Conservation (phyloP, 768 basidiomycete species). For the Polyporus arcularius region DNA sequence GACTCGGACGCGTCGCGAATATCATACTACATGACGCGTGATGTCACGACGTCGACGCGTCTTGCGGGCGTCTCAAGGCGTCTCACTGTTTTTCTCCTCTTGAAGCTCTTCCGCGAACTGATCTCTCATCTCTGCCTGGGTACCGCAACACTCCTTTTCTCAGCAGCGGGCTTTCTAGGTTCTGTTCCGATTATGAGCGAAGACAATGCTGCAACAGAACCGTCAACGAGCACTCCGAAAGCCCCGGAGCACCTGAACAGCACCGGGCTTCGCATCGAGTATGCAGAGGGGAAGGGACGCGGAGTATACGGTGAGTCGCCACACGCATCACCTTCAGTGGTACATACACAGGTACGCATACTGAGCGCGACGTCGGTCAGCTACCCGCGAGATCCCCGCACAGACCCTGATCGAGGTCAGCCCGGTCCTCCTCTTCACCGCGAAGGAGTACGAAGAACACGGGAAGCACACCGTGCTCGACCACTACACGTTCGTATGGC, state of each 20-base stretch:
- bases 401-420: slow-evolving; percentile 79
- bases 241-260: slow-evolving; percentile 42
- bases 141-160: no score
- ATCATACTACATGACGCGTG: no score
- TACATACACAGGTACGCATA: neutral
- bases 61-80: no score
- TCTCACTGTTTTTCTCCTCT: no score
- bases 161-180: no score
- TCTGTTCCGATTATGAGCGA: neutral
- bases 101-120: no score
- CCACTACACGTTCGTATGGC: slow-evolving; percentile 78
- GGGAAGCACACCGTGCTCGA: slow-evolving; percentile 67
- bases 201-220: neutral
- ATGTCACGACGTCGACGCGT: no score
- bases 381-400: slow-evolving; percentile 54
- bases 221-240: neutral
- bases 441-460: slow-evolving; percentile 68
- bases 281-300: slow-evolving; percentile 51
- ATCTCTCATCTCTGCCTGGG: no score
- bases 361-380: slow-evolving; percentile 28
- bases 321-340: neutral
- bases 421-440: slow-evolving; percentile 77
- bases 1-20: no score
- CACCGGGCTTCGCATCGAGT: slow-evolving; percentile 49
- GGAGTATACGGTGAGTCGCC: slow-evolving; percentile 60